Conservation (phyloP, 345 rosid genomes). For the Reutealis trisperma region DNA sequence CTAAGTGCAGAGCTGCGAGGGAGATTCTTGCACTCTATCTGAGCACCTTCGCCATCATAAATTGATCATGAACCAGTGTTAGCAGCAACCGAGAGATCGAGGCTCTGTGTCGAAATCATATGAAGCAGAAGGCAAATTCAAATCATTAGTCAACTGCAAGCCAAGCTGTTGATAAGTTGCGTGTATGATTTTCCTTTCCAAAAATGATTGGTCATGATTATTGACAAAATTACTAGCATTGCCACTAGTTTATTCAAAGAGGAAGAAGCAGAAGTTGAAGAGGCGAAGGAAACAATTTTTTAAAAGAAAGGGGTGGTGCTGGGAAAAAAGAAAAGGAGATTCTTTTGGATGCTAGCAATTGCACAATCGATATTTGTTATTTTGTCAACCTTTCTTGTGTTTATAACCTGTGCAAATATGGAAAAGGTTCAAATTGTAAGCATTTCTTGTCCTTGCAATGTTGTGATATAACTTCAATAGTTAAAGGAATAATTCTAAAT, state of each 20-base stretch:
- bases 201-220: constrained; percentile 20
- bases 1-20: too few species aligned
- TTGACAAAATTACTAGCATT: constrained; percentile 8
- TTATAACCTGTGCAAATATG: constrained; percentile 81
- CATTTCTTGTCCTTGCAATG: background rate
- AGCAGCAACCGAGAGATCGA: constrained; percentile 29
- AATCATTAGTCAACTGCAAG: constrained; percentile 13
- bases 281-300: background rate
- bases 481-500: too few species aligned
- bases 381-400: constrained; percentile 87
- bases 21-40: too few species aligned
- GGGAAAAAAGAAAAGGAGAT: too few species aligned
- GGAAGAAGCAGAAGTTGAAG: background rate
- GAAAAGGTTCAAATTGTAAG: constrained; percentile 87
- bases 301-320: constrained; percentile 16
- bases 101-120: constrained; percentile 27
- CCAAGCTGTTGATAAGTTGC: constrained; percentile 48
- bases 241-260: constrained; percentile 5
- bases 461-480: too few species aligned
- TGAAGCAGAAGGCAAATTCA: constrained; percentile 31
- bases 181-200: constrained; percentile 51
- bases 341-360: constrained; percentile 95
- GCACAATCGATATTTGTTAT: constrained; percentile 87
- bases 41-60: too few species aligned
- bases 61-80: constrained; percentile 39